Conservation (phyloP, 2,329 filamentous ascomycete species). For the Pseudocercospora cruenta region DNA sequence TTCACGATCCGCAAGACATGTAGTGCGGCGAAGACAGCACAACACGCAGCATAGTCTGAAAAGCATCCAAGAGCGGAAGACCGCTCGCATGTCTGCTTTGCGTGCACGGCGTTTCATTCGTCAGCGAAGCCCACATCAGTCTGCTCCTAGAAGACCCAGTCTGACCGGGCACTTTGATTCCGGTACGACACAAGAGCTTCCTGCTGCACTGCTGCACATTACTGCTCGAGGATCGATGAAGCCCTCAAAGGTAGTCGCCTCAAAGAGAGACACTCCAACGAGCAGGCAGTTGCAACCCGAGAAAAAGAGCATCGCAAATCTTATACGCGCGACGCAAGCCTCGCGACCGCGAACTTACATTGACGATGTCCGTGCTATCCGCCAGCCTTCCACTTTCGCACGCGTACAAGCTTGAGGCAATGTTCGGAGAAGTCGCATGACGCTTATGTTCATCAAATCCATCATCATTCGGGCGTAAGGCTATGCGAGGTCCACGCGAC, state of each 20-base stretch:
- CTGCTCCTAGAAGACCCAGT: neutral
- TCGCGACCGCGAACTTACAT: slow-evolving; percentile 18
- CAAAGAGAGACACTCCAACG: neutral
- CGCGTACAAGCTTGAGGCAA: neutral
- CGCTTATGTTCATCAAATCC: neutral
- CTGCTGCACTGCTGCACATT: neutral
- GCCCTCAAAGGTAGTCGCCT: neutral
- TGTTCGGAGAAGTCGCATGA: neutral
- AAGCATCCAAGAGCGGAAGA: neutral
- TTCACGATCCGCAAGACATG: neutral
- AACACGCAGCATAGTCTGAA: neutral
- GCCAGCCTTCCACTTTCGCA: slow-evolving; percentile 7
- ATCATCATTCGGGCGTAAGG: neutral
- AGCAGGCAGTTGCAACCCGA: neutral
- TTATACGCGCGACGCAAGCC: neutral
- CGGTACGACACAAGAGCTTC: neutral
- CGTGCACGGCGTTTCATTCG: neutral
- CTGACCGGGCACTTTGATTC: neutral
- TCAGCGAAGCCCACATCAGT: neutral
- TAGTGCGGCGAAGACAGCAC: neutral
- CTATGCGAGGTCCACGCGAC: neutral
- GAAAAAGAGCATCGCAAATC: neutral
- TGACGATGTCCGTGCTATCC: slow-evolving; percentile 19
- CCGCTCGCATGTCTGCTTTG: neutral
- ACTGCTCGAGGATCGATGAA: neutral